Evolutionary conservation across 140 eudicot species (phyloP), one percentile per base, ranked within the genome.

Genomic region (Bidens hawaiensis): DNA sequence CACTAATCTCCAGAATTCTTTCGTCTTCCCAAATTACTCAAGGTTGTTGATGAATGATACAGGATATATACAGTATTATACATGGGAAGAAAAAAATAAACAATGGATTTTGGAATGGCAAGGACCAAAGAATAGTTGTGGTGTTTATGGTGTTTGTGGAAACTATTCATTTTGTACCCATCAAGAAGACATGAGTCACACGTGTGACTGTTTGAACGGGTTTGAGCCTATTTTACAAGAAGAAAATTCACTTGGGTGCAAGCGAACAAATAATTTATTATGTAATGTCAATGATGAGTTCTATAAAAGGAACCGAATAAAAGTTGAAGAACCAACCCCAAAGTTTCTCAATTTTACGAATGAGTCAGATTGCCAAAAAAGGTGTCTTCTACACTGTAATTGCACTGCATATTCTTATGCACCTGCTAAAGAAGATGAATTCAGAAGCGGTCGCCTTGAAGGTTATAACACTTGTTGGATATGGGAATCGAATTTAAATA

Each of bases 81-180:
- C 38, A 1, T 27, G 18, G 60, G 6, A 0, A 1, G 5, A 21
- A 25, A 0, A 3, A 0, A 5, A 4, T 17, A 26, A n/a, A 48
- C 30, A 38, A 22, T 82, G 85, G 83, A 8, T 5, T 22, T n/a
- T 63, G 47, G 2, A 7, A 7, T 76, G 83, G 90, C 42, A 45
- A 15, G 83, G 57, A 61, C 83, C 90, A 50, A 4, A 50, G 4
- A 65, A 60, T 67, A 0, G 15, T 1, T 83, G 90, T 57, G 28
- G 75, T 45, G 18, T 48, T 9, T 55, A 60, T 63, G 24, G 43
- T 0, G 9, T 17, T 59, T 81, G 87, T 67, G 86, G 86, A 18
- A 41, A 27, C 6, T 79, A 46, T 42, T 67, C 67, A 2, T 0
- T 31, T 11, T 83, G 90, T 47, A 6, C 13, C 12, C 2, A 6